phyloP scores from a whole-genome alignment of 305 asterid species.

The Fraxinus platypoda region DNA sequence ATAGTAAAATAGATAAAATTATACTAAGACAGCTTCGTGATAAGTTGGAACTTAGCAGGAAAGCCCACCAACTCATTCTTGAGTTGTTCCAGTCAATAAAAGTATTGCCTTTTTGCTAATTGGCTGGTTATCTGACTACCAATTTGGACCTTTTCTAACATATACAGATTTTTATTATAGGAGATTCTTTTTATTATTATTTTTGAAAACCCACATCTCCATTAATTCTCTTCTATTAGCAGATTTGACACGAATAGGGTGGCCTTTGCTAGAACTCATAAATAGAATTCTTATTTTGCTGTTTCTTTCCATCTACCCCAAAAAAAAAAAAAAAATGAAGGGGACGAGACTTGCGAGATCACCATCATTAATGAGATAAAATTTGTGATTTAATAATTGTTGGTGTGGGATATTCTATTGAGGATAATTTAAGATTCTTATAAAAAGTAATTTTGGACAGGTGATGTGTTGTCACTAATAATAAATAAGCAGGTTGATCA shows the following conservation, averaged over 20 bases:
- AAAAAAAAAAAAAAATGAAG: too few relatives aligned
- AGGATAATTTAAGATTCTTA: background rate
- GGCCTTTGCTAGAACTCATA: background rate
- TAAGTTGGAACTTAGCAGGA: background rate
- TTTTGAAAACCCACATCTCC: background rate
- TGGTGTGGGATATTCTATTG: background rate
- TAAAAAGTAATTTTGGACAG: background rate
- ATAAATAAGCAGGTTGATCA: background rate
- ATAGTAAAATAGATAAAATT: too few relatives aligned
- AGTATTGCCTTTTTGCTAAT: background rate
- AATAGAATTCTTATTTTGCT: background rate
- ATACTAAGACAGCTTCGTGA: background rate
- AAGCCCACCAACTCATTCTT: background rate
- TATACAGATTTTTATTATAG: background rate
- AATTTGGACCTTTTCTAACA: background rate
- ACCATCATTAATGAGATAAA: background rate
- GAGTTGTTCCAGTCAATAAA: background rate
- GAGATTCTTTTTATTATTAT: too few relatives aligned
- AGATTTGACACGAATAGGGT: background rate
- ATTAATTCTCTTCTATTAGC: background rate
- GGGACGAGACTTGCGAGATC: too few relatives aligned
- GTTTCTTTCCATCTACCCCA: background rate
- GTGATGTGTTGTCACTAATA: background rate
- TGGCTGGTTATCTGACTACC: background rate
- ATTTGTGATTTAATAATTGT: background rate